Base-by-base conservation (phyloP, 371 early-diverging fungal genomes). In the Coemansia sp. region DNA sequence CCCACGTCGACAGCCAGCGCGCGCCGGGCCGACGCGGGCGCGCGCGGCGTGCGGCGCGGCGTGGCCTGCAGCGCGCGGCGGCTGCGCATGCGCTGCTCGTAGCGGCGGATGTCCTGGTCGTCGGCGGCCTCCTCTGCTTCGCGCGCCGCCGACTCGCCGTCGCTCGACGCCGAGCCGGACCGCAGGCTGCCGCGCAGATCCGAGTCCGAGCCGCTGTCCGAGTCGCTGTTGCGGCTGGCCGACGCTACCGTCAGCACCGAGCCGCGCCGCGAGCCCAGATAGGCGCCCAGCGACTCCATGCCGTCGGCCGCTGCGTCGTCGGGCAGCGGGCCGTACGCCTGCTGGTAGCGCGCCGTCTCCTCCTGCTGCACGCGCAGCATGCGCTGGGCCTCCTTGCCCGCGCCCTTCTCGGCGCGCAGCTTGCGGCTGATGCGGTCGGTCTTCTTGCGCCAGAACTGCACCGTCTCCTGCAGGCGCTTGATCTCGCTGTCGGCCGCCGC, bases 391-490 rank as follows among this genome's bases (percentile, higher is more conserved):
- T 65, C 71, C 10, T 54, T 61, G 48, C 40, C 56, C 31, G 64
- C 60, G 34, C 31, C 12, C 60, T 58, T 58, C 32, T 74, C 70
- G 0, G 62, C 33, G 18, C 61, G 62, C 46, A 74, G 66, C 55
- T 66, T 60, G 59, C 75, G 75, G 38, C 58, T 62, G n/a, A 49
- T 37, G 29, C 66, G 66, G 58, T 74, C 75, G 4, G 66, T 62
- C 44, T 74, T 69, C 10, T 71, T 65, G 40, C 72, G 70, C 58
- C 62, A 66, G 53, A 65, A 69, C 66, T 69, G 66, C 0, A 62
- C 66, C 12, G 59, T 53, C 53, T 70, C 66, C 39, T 69, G 66
- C 37, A 74, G 48, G 7, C 72, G 65, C 48, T 66, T 61, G 56
- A 60, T 70, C 38, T 65, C 70, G 5, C 65, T 40, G 16, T 62